These are phyloP conservation scores for Spathaspora arborariae DNA, from an alignment of 805 yeast species.

Conservation along the genomic window DNA sequence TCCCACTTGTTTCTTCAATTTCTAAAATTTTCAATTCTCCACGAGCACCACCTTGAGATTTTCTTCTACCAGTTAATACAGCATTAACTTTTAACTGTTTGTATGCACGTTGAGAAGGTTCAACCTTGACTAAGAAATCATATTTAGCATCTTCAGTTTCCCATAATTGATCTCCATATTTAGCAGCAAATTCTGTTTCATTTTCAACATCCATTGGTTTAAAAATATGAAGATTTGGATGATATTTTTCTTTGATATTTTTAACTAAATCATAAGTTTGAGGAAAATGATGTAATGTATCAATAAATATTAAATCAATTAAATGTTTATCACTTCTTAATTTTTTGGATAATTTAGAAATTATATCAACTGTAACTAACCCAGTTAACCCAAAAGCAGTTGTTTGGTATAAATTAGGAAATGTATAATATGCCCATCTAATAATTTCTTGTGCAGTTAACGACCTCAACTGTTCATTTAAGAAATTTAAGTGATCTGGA, in stretches of 20 bases:
- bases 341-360: conserved; percentile 44
- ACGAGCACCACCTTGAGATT: conserved; percentile 86
- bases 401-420: conserved; percentile 82
- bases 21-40: conserved; percentile 71
- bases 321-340: conserved; percentile 23
- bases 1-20: conserved; percentile 62
- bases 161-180: conserved; percentile 81
- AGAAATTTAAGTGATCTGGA: conserved; percentile 55
- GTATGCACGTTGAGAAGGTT: conserved; percentile 87
- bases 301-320: conserved; percentile 78
- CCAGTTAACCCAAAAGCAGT: conserved; percentile 97
- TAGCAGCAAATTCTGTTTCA: conserved; percentile 59
- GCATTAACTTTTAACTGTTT: conserved; percentile 68
- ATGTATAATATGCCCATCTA: conserved; percentile 78
- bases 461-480: conserved; percentile 58
- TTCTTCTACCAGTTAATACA: conserved; percentile 87
- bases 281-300: conserved; percentile 92
- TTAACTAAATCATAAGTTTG: conserved; percentile 79
- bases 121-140: conserved; percentile 87
- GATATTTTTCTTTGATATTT: conserved; percentile 52
- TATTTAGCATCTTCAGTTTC: conserved; percentile 74
- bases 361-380: conserved; percentile 78
- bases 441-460: conserved; percentile 69
- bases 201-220: conserved; percentile 56
- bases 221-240: conserved; percentile 57